Evolutionary conservation across 2,329 filamentous ascomycete genomes (phyloP), one percentile per base, ranked within the genome.

Genomic region (Chalara sp.): DNA sequence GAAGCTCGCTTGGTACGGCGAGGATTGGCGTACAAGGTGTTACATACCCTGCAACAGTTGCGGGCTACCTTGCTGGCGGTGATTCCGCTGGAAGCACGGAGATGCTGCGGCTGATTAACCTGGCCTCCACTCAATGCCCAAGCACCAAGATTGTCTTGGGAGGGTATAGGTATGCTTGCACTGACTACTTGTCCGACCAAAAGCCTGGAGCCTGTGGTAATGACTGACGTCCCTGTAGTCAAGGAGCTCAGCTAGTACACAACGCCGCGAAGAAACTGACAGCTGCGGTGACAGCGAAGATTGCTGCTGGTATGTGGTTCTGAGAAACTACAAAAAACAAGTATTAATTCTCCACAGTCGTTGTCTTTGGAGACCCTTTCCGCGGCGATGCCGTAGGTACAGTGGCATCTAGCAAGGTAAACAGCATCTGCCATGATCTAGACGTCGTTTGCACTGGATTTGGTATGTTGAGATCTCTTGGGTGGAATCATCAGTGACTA

Each of bases 11-110:
- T 7, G 71, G 71, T 44, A 29, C 12, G 8, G 41, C 41, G 41
- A 44, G 4, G 10, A 44, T 44, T 8, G 28, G 8, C 6, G 69
- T 79, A 8, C 78, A 80, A 61, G 78, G 77, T 42, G 74, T 80
- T n/a, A 65, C 73, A 13, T 80, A 80, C 55, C 62, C 70, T 2
- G 78, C 77, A 7, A 63, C 65, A 52, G 54, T 72, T 32, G 44
- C 40, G 6, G 55, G 76, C 0, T 76, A 75, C 56, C 61, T 75
- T 7, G 65, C 64, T 11, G 71, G 72, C 5, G 76, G 76, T 1
- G 73, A 75, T 55, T 56, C 61, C 4, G 60, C 49, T 6, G 75
- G 75, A 4, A 72, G 71, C 52, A 58, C 61, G 48, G 66, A 65
- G 49, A 75, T 78, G 56, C 8, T n/a, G 8, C 35, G 35, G 8